A percentile compares a stretch with the other conserved stretches of the same genome.
Conservation (phyloP, 257 asterid species). For the Oldenlandia corymbosa region DNA sequence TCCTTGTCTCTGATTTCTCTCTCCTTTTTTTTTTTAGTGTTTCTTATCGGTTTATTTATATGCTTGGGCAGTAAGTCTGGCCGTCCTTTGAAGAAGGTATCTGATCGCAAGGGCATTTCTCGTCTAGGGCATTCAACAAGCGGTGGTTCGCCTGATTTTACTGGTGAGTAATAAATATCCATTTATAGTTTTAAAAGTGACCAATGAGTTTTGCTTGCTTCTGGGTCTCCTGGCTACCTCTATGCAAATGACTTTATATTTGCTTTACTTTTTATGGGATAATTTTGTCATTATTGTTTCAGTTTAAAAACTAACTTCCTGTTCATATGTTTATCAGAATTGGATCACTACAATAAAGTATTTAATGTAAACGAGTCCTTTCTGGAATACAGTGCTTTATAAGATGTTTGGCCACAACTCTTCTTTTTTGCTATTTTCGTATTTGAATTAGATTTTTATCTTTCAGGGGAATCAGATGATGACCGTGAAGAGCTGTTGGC, state of each 20-base stretch:
- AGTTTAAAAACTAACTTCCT: background rate
- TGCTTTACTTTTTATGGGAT: too few species aligned
- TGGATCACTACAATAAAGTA: too few species aligned
- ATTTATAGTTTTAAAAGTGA: background rate
- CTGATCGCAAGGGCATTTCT: constrained; percentile 85
- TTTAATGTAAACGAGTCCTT: too few species aligned
- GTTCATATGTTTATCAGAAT: too few species aligned
- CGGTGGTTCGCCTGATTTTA: constrained; percentile 86
- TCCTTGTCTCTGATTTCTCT: constrained; percentile 13
- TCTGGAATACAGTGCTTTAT: too few species aligned
- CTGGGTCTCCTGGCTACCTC: background rate
- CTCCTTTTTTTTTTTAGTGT: constrained; percentile 2
- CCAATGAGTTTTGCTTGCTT: background rate
- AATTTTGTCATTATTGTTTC: background rate
- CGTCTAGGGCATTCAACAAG: constrained; percentile 66
- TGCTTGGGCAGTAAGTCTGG: constrained; percentile 72
- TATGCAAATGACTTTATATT: too few species aligned
- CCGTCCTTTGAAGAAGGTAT: constrained; percentile 79
- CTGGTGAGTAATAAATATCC: constrained; percentile 36
- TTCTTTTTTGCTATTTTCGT: background rate
- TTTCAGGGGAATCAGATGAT: constrained; percentile 87
- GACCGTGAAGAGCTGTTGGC: constrained; percentile 76
- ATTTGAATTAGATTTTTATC: constrained; percentile 1
- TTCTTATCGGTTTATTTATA: constrained; percentile 21
- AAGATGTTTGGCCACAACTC: background rate